Evolutionary conservation across 768 basidiomycete species (phyloP), one percentile per base, ranked within the genome.

Genomic region (Psilocybe subaeruginosa): DNA sequence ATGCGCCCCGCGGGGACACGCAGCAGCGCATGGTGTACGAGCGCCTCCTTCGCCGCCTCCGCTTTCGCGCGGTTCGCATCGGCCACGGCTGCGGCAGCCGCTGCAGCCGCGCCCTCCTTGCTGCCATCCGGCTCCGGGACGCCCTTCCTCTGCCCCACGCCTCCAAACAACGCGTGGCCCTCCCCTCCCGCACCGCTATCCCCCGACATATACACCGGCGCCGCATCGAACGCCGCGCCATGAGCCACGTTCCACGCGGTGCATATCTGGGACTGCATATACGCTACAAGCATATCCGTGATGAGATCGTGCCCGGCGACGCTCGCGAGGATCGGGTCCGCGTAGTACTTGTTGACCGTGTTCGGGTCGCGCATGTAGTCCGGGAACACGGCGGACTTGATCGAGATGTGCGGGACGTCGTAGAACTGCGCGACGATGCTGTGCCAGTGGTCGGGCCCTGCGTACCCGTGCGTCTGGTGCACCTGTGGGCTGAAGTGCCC

Each of bases 391-490:
- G 91, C 76, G 11, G 94, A 85, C 74, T 97, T 97, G 62, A 87
- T 84, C 74, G 90, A 92, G 68, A 99, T 79, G 72, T 99, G 93
- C 0, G 97, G 96, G 29, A 98, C 86, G 71, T 99, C 97, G 78
- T 99, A 99, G 78, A 95, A 99, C 71, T 96, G 95, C 1, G 97
- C 93, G 0, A 98, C 95, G 59, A 91, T 77, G 64, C 83, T 89
- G 73, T 99, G 97, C 81, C 87, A 88, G 68, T 93, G 86, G 70
- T 97, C 96, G 1, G 96, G 91, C 1, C 97, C 96, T 3, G 87
- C 87, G 69, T 92, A 97, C 1, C 95, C 96, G 68, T 93, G 79
- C 19, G 82, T 75, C 39, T 84, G 79, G 67, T 96, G 92, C 0
- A 90, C 70, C 69, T 99, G 95, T 0, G 96, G 92, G 56, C 86